Evolutionary conservation across 2,329 filamentous ascomycete genomes (phyloP), one percentile per base, ranked within the genome.

Genomic region (Apiospora kogelbergensis): DNA sequence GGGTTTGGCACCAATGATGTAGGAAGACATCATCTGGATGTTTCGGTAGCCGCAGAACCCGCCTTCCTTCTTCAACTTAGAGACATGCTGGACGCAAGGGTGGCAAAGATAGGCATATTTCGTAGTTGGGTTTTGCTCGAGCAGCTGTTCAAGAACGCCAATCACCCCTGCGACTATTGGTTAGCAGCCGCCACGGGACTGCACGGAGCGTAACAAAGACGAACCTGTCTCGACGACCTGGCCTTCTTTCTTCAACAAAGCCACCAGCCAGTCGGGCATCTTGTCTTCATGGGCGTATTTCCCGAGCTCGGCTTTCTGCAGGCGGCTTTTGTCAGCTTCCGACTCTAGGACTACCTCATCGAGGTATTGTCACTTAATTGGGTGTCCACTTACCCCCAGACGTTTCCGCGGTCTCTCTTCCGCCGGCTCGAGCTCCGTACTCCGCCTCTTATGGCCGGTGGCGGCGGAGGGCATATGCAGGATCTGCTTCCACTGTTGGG

Each of bases 41-140:
- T 97, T 98, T 48, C 95, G 88, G 78, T 98, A 98, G 3, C 95
- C 95, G 77, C 95, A 98, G 78, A 98, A 98, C 6, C 94, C 93
- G 26, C 94, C 89, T 81, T 97, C 95, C 70, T 84, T 86, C n/a
- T 86, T 87, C 67, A 97, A 84, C 76, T 97, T 97, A 66, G 92
- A 93, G 33, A 98, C 86, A 76, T 98, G 95, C 65, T 90, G 85
- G 0, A 94, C 91, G 64, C 85, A 84, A 1, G 91, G 87, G 75
- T 94, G 90, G 78, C 95, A 98, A 42, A 97, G 83, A 75, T 94
- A 97, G 6, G 93, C 93, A 72, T 88, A 88, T 67, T 88, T 83
- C 1, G 93, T 92, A 5, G 83, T 82, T 9, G 81, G 77, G 74
- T 92, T 93, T 68, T 91, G 85, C 48, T 90, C 85, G 57, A 93